Evolutionary conservation across 805 yeast species (phyloP), one percentile per base, ranked within the genome.

Genomic region (Ogataea henricii): DNA sequence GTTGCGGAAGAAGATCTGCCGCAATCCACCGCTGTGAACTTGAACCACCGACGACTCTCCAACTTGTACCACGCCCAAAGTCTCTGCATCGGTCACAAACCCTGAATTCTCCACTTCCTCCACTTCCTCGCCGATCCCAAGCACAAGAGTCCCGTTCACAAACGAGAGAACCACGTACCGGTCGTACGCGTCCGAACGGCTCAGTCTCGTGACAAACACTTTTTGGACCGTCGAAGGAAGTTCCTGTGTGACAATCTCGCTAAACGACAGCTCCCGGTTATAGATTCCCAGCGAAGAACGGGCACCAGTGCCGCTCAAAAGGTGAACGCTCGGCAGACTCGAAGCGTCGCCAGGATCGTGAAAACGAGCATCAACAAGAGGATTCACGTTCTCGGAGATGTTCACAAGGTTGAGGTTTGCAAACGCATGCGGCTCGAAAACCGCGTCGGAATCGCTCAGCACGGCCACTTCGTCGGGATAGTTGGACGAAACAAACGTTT

Each of bases 111-210:
- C 73, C 7, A 85, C 85, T 57, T 87, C 90, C 48, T 85, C 90
- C 2, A 88, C 88, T 0, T 80, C 81, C 54, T 87, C 96, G 6
- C 94, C 95, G 42, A 89, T 82, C 2, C 86, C 76, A 14, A 94
- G 66, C 0, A 89, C 86, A 47, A 87, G 70, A 0, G 97, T 89
- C 3, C 83, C 77, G 40, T 82, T 83, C 18, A 77, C 64, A 55
- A 83, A 78, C 1, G 92, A 74, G 3, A 89, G 68, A 2, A 89
- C 80, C 49, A 89, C 74, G 54, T 80, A 85, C 45, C 78, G 77
- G 58, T 87, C 91, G 57, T 63, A 74, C 5, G 57, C 60, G 37
- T 84, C 83, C 5, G 64, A 63, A 1, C 65, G 53, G 2, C 66
- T 58, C 4, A 77, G 58, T 54, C 77, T 80, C 3, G 88, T 74